Percentiles rank a stretch among this genome's conserved stretches.
These are phyloP conservation scores for California macrophylla DNA, from an alignment of 441 rosid genomes.

Conservation along the genomic window DNA sequence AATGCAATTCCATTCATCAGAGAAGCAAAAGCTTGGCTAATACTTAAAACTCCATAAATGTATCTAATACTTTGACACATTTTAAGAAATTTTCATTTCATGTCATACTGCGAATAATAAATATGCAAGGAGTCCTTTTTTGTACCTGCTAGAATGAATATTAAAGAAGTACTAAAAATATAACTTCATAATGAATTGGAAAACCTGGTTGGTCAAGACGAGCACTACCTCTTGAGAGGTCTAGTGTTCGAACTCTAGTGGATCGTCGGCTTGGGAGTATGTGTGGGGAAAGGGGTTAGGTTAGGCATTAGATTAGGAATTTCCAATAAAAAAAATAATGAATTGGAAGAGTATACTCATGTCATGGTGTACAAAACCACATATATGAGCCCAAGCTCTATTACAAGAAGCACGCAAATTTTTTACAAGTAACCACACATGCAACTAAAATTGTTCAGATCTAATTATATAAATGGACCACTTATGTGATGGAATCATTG, in stretches of 20 bases:
- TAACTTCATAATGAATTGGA: not conserved
- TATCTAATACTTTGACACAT: not conserved
- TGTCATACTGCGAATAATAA: not conserved
- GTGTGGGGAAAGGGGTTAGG: too few relatives aligned
- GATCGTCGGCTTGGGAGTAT: too few relatives aligned
- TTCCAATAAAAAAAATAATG: too few relatives aligned
- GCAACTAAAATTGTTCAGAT: not conserved
- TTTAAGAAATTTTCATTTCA: not conserved
- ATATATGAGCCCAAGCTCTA: not conserved
- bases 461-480: conserved; percentile 8
- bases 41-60: not conserved
- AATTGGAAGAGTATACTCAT: not conserved
- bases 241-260: too few relatives aligned
- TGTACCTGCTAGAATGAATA: conserved; percentile 2
- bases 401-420: not conserved
- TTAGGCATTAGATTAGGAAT: too few relatives aligned
- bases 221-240: too few relatives aligned
- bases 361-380: not conserved
- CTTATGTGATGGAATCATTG: conserved; percentile 11
- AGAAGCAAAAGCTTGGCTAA: not conserved
- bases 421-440: not conserved
- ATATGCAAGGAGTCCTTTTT: not conserved
- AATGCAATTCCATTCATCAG: not conserved
- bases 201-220: too few relatives aligned
- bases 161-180: not conserved